Base-by-base conservation (phyloP, 805 yeast genomes). In the Lipomyces yamadae region DNA sequence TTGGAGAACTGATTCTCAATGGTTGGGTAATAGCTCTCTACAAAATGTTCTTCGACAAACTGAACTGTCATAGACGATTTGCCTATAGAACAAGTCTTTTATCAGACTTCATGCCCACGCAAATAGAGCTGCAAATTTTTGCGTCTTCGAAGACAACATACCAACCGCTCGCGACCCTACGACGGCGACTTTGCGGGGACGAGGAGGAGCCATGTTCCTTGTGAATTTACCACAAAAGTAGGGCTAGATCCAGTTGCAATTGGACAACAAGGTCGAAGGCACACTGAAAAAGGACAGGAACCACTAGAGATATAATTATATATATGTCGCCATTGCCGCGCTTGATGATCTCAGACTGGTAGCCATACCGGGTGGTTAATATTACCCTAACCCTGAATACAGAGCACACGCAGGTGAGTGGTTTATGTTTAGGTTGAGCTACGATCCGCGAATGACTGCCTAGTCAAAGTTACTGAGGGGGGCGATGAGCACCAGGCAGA, bases 91-190 rank as follows among this genome's bases (percentile, higher is more conserved):
- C 11, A n/a, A 18, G 29, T 6, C 55, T 8, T 6, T 29, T 52
- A 52, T 52, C 29, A 52, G 34, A 32, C 33, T 3, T 29, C 55
- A 29, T 29, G 24, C 55, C 34, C 24, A 10, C n/a, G 48, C 18
- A 33, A 18, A 32, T 30, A n/a, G 24, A 7, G 53, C 11, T 33
- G n/a, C 6, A 10, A 32, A 29, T 13, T 32, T n/a, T 32, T 3
- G 55, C 15, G 3, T 33, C 56, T 48, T 15, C 18, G 32, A 59
- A 11, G 18, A n/a, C 50, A 13, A 63, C 75, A 15, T 87, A 1
- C 96, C 97, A 32, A 92, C 97, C 48, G 93, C 89, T 61, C 96
- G 83, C 24, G 95, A 87, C 54, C 97, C 97, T 29, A 91, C 91
- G 24, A 92, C 89, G 13, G 96, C 96, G 63, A 92, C 83, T 76